Evolutionary conservation across 163 green algal genomes (phyloP).

Genomic region (Scenedesmus sp.): DNA sequence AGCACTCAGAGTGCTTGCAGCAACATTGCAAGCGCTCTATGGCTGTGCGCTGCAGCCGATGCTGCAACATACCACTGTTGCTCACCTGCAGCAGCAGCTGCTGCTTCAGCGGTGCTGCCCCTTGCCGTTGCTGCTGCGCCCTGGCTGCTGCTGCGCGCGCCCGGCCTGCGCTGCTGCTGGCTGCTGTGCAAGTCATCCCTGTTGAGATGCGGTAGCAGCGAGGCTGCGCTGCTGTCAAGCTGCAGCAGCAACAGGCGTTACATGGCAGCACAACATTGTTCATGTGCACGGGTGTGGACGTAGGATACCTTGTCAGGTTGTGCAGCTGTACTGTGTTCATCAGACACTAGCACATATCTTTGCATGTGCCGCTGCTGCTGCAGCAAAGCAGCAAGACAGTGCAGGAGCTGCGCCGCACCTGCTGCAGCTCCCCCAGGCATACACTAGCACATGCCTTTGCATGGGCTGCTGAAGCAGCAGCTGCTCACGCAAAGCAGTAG

Average conservation of each 20-base stretch:
- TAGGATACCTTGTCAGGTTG: no score
- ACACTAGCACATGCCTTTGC: neutral
- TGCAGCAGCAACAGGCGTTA: conserved; percentile 3
- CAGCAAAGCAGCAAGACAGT: neutral
- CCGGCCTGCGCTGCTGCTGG: conserved; percentile 12
- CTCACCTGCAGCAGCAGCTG: neutral
- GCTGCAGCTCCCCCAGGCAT: neutral
- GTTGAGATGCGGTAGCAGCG: conserved; percentile 39
- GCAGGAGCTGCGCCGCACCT: neutral
- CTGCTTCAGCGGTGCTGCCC: neutral
- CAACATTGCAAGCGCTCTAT: neutral
- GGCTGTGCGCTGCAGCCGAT: neutral
- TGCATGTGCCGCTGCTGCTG: neutral
- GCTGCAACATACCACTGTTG: neutral
- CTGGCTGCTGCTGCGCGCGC: neutral
- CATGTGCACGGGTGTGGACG: neutral
- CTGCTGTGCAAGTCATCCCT: conserved; percentile 32
- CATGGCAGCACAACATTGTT: neutral
- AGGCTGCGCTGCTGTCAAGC: conserved; percentile 2
- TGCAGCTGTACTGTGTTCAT: no score
- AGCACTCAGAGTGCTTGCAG: neutral
- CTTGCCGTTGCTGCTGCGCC: neutral
- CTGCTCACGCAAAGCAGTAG: no score
- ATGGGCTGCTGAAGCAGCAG: no score
- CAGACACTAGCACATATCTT: neutral